Percentiles rank a stretch among this genome's conserved stretches.
Conservation (phyloP, 306 rosid species). For the Benincasa hispida region DNA sequence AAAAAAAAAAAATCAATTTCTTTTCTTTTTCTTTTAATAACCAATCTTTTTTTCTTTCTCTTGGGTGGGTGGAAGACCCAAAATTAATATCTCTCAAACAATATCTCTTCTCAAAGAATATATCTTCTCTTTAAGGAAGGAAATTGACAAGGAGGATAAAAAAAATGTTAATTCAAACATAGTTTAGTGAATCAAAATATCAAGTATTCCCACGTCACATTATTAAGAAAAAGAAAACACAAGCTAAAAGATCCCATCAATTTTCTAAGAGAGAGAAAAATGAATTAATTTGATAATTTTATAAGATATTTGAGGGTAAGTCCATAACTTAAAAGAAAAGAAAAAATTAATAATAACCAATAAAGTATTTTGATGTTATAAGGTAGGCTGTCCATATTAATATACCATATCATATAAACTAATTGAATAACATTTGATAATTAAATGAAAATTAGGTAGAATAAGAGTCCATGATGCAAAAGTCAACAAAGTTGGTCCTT, state of each 20-base stretch:
- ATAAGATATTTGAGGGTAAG: background rate
- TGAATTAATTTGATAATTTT: background rate
- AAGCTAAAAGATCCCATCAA: background rate
- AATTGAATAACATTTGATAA: background rate
- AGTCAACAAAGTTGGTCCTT: background rate
- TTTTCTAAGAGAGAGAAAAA: background rate
- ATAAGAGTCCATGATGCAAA: background rate
- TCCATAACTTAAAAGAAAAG: background rate
- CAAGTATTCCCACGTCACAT: too few relatives aligned
- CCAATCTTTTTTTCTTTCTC: background rate
- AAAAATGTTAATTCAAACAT: background rate
- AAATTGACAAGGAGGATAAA: background rate
- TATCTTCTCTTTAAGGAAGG: background rate
- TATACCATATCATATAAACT: background rate
- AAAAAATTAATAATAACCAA: background rate
- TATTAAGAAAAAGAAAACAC: too few relatives aligned
- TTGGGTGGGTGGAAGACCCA: background rate
- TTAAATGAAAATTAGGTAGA: background rate
- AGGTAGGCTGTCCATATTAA: background rate
- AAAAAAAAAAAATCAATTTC: background rate
- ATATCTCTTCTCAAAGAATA: background rate
- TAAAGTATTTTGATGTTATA: background rate
- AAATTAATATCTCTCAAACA: background rate
- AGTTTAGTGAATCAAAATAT: too few relatives aligned
- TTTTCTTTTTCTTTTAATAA: background rate